These are phyloP conservation scores for Pichia insulana DNA, from an alignment of 805 yeast species.

Conservation along the genomic window DNA sequence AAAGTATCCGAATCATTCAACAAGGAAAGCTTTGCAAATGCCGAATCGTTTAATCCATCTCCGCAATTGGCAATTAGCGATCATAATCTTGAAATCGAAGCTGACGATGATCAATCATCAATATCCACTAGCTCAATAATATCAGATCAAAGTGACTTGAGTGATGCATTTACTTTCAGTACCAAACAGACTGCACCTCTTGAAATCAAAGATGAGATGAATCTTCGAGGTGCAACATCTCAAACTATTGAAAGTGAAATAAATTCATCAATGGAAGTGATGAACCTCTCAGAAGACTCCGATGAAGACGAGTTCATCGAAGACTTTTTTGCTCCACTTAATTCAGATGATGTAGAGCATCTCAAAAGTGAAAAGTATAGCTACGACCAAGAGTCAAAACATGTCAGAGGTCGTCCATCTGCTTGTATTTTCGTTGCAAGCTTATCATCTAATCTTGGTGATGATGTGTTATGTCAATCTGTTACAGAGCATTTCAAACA, in stretches of 20 bases:
- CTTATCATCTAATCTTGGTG: slow-evolving; percentile 53
- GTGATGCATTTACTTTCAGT: neutral
- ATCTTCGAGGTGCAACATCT: too few relatives aligned
- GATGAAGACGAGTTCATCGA: slow-evolving; percentile 3
- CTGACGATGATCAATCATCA: neutral
- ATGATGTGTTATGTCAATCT: slow-evolving; percentile 62
- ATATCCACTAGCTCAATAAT: neutral
- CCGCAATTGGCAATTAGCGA: neutral
- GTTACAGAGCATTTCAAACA: slow-evolving; percentile 59
- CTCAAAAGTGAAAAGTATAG: slow-evolving; percentile 4
- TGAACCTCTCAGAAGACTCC: neutral
- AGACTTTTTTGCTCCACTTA: neutral
- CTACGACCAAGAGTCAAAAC: slow-evolving; percentile 12
- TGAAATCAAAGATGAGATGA: neutral
- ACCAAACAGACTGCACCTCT: neutral
- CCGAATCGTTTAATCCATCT: neutral
- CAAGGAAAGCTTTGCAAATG: too few relatives aligned
- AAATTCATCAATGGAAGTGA: neutral
- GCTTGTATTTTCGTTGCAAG: slow-evolving; percentile 90
- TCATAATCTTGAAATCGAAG: neutral
- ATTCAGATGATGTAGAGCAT: neutral
- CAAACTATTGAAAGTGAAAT: neutral
- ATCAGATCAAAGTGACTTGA: neutral
- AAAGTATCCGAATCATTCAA: too few relatives aligned
- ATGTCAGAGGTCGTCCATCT: slow-evolving; percentile 56